Base-by-base conservation (phyloP, 345 rosid species). In the Aquilaria yunnanensis region DNA sequence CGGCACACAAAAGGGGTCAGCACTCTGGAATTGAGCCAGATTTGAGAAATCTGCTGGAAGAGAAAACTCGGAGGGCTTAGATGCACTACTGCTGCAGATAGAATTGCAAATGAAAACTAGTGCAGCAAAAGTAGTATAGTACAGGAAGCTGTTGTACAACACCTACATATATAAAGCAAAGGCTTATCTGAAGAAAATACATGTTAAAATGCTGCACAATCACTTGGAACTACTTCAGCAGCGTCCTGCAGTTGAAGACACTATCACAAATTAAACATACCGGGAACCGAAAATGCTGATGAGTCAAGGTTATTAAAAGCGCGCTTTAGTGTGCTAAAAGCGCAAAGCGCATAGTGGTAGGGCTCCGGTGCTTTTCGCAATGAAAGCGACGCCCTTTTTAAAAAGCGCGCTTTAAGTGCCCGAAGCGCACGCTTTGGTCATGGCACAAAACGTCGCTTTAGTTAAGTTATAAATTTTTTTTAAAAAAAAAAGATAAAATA, bases 111-210 rank as follows among this genome's bases (percentile, higher is more conserved):
- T 94, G 84, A 88, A 79, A 65, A 84, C 90, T 66, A 96, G 99
- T 51, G 78, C 92, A 4, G 99, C 96, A 0, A 94, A 88, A 78
- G 97, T 94, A 9, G 99, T 94, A 12, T 96, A 90, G 78, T 94
- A 90, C 69, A 97, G 98, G 96, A 93, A 74, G 98, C 89, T 54
- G 83, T 93, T 72, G 81, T 94, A 51, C 88, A 85, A 71, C 88
- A 97, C 54, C 90, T 94, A 37, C 87, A 90, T 88, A 57, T 94
- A 88, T 80, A 88, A 88, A 64, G 97, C 97, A n/a, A 93, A 90
- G 94, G 97, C 98, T 74, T 78, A 89, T 70, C 75, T 93, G 84
- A 93, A 83, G 73, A 97, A 93, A 80, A 88, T 88, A 70, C 90
- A 93, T 64, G 79, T 89, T 61, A 87, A 81, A 76, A 88, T 90